Evolutionary conservation across 2,329 filamentous ascomycete species (phyloP).

Genomic region (Seiridium cupressi): DNA sequence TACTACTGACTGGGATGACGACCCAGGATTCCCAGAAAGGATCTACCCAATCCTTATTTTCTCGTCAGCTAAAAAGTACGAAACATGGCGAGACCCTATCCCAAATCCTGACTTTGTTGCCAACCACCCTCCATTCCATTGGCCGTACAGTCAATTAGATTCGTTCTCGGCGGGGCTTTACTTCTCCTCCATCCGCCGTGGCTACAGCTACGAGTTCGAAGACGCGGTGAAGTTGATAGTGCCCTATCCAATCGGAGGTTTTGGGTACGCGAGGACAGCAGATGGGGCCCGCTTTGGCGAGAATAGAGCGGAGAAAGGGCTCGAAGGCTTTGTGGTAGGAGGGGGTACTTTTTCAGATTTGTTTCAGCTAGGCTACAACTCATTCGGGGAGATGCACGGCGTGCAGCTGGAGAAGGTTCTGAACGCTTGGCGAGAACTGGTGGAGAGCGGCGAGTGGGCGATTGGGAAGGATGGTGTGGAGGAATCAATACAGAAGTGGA

Average conservation of each 20-base stretch:
- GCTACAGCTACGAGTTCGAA: neutral
- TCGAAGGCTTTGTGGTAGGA: neutral
- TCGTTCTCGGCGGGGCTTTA: neutral
- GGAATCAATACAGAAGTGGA: neutral
- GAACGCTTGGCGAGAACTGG: neutral
- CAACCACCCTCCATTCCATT: neutral
- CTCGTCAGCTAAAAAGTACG: neutral
- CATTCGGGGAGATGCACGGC: neutral
- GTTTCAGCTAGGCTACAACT: neutral
- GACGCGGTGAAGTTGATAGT: neutral
- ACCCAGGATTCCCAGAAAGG: neutral
- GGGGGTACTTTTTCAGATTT: neutral
- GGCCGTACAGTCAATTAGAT: neutral
- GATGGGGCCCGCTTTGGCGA: constrained; percentile 1
- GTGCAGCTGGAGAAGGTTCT: neutral
- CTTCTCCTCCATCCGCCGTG: neutral
- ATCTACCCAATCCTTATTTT: neutral
- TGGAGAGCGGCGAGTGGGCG: neutral
- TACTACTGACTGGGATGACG: neutral
- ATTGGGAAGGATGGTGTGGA: neutral
- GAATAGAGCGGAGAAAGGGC: neutral
- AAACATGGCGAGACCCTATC: neutral
- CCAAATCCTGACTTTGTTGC: neutral
- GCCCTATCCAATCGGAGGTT: neutral
- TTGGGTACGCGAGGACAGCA: neutral